Evolutionary conservation across 2,329 filamentous ascomycete genomes (phyloP).

Genomic region (Dryadomyces quercus-mongolicae): DNA sequence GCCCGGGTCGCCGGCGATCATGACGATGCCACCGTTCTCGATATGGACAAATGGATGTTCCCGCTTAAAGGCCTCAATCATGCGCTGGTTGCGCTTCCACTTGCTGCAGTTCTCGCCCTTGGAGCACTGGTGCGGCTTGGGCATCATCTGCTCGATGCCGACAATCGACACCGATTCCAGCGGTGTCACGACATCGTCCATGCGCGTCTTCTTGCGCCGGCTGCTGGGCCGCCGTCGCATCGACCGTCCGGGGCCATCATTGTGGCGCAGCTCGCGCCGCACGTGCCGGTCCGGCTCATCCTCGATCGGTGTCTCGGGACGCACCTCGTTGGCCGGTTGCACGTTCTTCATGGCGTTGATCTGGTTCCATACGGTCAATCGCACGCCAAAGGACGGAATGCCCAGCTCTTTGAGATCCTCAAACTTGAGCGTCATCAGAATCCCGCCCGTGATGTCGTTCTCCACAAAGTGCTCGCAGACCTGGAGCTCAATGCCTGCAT

Average conservation of each 20-base stretch:
- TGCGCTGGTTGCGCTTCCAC: constrained; percentile 67
- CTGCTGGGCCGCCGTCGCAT: constrained; percentile 28
- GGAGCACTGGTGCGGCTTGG: constrained; percentile 70
- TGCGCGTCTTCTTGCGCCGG: constrained; percentile 24
- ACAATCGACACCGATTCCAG: constrained; percentile 83
- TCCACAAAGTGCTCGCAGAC: constrained; percentile 76
- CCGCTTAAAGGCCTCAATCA: constrained; percentile 61
- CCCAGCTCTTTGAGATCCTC: constrained; percentile 75
- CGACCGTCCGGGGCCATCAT: constrained; percentile 15
- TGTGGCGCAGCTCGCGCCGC: constrained; percentile 26
- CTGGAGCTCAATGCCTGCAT: constrained; percentile 63
- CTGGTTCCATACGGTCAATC: constrained; percentile 69
- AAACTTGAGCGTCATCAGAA: constrained; percentile 83
- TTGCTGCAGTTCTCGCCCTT: constrained; percentile 81
- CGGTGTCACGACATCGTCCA: constrained; percentile 60
- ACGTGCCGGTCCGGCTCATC: constrained; percentile 42
- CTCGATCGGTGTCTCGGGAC: constrained; percentile 48
- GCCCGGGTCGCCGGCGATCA: constrained; percentile 67
- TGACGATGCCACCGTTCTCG: constrained; percentile 52
- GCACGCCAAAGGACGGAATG: constrained; percentile 70
- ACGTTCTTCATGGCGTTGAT: constrained; percentile 57
- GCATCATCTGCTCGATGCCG: constrained; percentile 78
- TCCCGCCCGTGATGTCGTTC: constrained; percentile 84
- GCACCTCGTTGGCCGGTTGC: constrained; percentile 32
- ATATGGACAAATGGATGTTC: constrained; percentile 59